Percentiles rank a stretch among this genome's conserved stretches.
Evolutionary conservation across 1,284 basidiomycete species (phyloP).

Genomic region (Cryptococcus neoformans): DNA sequence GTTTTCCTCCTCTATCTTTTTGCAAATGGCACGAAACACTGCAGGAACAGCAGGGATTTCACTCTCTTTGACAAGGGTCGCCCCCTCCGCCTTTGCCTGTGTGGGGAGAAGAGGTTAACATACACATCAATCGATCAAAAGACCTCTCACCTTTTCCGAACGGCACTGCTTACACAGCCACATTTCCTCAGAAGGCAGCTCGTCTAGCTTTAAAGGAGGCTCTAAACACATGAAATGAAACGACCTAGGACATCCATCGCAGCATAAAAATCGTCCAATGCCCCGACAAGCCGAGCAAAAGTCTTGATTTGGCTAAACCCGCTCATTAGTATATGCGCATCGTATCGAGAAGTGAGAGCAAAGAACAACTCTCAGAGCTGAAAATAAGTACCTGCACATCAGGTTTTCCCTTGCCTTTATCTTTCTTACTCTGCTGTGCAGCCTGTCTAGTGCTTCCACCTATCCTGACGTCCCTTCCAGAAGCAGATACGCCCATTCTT

Average conservation of each 20-base stretch:
- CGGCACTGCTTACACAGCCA: conserved; percentile 74
- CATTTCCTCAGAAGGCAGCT: conserved; percentile 76
- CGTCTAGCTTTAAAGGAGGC: conserved; percentile 84
- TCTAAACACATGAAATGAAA: conserved; percentile 97
- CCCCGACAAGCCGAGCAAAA: conserved; percentile 86
- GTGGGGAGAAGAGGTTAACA: neutral
- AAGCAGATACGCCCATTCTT: conserved; percentile 38
- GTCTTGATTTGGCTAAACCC: conserved; percentile 76
- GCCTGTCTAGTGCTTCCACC: conserved; percentile 21
- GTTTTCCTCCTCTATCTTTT: conserved; percentile 45
- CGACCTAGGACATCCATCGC: conserved; percentile 92
- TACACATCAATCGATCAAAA: neutral
- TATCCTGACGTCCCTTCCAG: conserved; percentile 39
- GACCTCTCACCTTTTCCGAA: conserved; percentile 33
- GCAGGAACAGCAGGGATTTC: conserved; percentile 28
- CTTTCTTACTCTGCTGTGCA: conserved; percentile 14
- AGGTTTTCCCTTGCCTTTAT: conserved; percentile 30
- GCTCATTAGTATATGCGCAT: conserved; percentile 5
- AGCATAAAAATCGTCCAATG: conserved; percentile 78
- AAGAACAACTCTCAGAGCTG: neutral
- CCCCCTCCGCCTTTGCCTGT: conserved; percentile 5
- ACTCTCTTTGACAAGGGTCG: conserved; percentile 19
- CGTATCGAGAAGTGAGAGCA: neutral
- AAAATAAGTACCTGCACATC: conserved; percentile 22
- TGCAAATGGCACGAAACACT: conserved; percentile 33